Conservation (phyloP, 2,329 filamentous ascomycete species). For the Xylariaceae sp. region DNA sequence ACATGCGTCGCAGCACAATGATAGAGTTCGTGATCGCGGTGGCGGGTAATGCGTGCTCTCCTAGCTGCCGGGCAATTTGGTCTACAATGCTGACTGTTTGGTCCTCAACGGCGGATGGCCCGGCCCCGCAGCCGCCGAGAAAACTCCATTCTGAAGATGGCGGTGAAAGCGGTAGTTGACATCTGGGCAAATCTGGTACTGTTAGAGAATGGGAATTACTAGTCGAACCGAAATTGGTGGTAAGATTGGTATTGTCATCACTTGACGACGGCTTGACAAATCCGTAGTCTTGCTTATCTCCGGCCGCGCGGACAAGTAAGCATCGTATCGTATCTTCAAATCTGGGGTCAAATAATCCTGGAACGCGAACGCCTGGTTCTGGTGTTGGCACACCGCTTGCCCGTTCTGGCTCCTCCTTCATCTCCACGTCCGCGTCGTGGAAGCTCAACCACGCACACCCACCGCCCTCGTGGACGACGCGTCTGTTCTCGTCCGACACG, state of each 20-base stretch:
- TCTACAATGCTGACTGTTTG: conserved; percentile 57
- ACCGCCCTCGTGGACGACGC: conserved; percentile 69
- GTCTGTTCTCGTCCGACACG: conserved; percentile 60
- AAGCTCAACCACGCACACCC: conserved; percentile 78
- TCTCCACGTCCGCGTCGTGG: conserved; percentile 58
- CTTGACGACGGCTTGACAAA: conserved; percentile 7
- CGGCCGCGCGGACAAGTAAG: conserved; percentile 30
- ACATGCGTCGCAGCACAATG: conserved; percentile 79
- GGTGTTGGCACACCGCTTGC: conserved; percentile 15
- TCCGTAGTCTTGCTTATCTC: conserved; percentile 9
- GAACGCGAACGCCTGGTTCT: conserved; percentile 55
- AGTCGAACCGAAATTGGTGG: neutral
- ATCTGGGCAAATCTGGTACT: conserved; percentile 15
- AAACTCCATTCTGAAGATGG: conserved; percentile 46
- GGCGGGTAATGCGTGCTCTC: conserved; percentile 42
- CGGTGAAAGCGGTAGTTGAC: conserved; percentile 19
- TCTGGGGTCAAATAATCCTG: conserved; percentile 68
- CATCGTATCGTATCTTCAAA: conserved; percentile 55
- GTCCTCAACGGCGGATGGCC: conserved; percentile 45
- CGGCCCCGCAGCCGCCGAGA: conserved; percentile 37
- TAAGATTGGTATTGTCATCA: conserved; percentile 10
- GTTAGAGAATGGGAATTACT: conserved; percentile 1
- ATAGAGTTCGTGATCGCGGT: conserved; percentile 60
- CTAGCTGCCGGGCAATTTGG: conserved; percentile 51
- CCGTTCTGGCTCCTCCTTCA: conserved; percentile 42